Evolutionary conservation across 257 asterid genomes (phyloP).

Genomic region (Petunia secreta): DNA sequence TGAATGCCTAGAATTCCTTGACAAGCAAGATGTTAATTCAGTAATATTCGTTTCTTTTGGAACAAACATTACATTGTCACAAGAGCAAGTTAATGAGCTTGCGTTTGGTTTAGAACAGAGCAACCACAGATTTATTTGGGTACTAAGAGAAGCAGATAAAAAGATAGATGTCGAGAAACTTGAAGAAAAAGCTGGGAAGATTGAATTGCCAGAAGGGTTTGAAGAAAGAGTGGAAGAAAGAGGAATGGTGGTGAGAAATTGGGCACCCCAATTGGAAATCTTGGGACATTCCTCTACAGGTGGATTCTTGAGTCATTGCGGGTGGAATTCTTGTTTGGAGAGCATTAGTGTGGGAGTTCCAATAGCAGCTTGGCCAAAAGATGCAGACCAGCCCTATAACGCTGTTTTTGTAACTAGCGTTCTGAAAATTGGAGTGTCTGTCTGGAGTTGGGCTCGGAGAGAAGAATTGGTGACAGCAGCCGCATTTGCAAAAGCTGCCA

Average conservation of each 20-base stretch:
- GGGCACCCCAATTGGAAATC: neutral
- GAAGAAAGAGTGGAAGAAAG: slow-evolving; percentile 8
- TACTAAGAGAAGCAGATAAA: neutral
- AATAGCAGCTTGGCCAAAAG: neutral
- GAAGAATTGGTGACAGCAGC: slow-evolving; percentile 1
- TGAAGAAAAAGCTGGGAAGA: neutral
- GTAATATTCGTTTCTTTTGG: neutral
- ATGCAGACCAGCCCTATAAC: neutral
- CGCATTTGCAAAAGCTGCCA: neutral
- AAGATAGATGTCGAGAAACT: neutral
- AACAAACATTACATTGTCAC: neutral
- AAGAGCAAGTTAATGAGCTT: neutral
- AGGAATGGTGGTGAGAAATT: slow-evolving; percentile 8
- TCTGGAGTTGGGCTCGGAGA: neutral
- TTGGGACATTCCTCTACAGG: neutral
- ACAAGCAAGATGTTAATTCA: neutral
- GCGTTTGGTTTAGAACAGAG: neutral
- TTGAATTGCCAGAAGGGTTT: neutral
- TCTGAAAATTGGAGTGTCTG: slow-evolving; percentile 2
- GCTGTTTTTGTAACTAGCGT: neutral
- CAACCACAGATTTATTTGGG: neutral
- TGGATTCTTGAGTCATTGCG: neutral
- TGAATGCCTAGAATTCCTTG: neutral
- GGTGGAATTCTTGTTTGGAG: slow-evolving; percentile 2
- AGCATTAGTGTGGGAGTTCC: slow-evolving; percentile 8